Conservation (phyloP, 2,329 filamentous ascomycete species). For the Nannizzia gypsea region DNA sequence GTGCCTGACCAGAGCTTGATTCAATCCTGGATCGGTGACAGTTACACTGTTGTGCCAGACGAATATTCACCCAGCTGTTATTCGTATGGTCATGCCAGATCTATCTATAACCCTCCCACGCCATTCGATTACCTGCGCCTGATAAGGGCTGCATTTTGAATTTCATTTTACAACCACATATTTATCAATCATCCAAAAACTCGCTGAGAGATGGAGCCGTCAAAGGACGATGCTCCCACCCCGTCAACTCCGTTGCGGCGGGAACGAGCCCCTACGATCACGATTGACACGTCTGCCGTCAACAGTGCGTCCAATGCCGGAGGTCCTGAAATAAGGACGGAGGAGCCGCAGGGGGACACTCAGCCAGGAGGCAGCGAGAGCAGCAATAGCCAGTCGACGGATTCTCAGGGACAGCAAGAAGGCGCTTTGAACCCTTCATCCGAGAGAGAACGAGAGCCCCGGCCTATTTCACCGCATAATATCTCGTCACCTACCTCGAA, state of each 20-base stretch:
- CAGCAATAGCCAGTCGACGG: neutral
- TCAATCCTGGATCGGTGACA: neutral
- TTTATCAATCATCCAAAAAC: neutral
- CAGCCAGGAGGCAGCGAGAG: neutral
- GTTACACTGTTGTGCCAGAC: neutral
- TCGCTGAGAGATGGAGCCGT: neutral
- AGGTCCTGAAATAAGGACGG: neutral
- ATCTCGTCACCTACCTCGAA: conserved; percentile 50
- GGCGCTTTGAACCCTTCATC: neutral
- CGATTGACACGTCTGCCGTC: conserved; percentile 46
- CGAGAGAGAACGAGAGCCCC: conserved; percentile 34
- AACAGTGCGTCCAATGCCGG: conserved; percentile 20
- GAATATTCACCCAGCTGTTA: neutral
- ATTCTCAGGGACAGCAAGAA: neutral
- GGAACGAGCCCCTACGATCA: conserved; percentile 43
- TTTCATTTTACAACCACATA: neutral
- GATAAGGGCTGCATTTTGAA: conserved; percentile 3
- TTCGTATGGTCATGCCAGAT: neutral
- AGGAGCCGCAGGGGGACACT: neutral
- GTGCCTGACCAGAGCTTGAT: neutral
- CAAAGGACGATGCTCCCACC: conserved; percentile 17
- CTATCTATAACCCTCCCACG: neutral
- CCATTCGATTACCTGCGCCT: neutral
- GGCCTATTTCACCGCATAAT: conserved; percentile 57
- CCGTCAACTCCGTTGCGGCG: conserved; percentile 28